Conservation (phyloP, 352 stramenopile genomes). For the Pythium phragmitis region DNA sequence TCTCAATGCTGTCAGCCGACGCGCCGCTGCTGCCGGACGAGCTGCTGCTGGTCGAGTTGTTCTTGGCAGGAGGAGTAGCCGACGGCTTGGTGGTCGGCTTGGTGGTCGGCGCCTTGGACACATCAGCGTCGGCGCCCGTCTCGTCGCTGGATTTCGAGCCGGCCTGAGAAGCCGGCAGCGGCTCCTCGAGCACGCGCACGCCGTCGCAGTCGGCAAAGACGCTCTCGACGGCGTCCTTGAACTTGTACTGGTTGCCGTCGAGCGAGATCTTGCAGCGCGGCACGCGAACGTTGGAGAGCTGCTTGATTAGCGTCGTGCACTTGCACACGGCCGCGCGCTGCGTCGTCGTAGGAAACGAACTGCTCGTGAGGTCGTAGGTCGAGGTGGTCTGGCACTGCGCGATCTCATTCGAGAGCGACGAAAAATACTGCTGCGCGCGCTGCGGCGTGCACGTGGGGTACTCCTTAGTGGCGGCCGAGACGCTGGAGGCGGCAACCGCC, state of each 20-base stretch:
- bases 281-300: slow-evolving; percentile 26
- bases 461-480: slow-evolving; percentile 10
- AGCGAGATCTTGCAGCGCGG: slow-evolving; percentile 35
- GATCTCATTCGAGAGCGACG: slow-evolving; percentile 27
- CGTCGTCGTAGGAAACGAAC: slow-evolving; percentile 21
- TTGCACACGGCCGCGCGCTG: slow-evolving; percentile 34
- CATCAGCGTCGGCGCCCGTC: slow-evolving; percentile 7
- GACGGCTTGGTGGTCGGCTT: neutral
- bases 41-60: slow-evolving; percentile 2
- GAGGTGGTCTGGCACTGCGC: slow-evolving; percentile 23
- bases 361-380: slow-evolving; percentile 29
- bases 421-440: slow-evolving; percentile 20
- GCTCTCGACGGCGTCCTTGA: slow-evolving; percentile 29
- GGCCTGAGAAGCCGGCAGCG: slow-evolving; percentile 16
- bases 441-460: slow-evolving; percentile 20
- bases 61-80: neutral
- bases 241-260: slow-evolving; percentile 30
- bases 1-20: neutral
- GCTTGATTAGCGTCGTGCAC: slow-evolving; percentile 31
- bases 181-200: slow-evolving; percentile 15
- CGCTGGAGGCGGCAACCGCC: neutral
- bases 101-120: neutral
- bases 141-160: slow-evolving; percentile 5
- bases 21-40: neutral
- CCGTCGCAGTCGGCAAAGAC: slow-evolving; percentile 29